Evolutionary conservation across 1,284 basidiomycete species (phyloP).

Genomic region (Malassezia psittaci): DNA sequence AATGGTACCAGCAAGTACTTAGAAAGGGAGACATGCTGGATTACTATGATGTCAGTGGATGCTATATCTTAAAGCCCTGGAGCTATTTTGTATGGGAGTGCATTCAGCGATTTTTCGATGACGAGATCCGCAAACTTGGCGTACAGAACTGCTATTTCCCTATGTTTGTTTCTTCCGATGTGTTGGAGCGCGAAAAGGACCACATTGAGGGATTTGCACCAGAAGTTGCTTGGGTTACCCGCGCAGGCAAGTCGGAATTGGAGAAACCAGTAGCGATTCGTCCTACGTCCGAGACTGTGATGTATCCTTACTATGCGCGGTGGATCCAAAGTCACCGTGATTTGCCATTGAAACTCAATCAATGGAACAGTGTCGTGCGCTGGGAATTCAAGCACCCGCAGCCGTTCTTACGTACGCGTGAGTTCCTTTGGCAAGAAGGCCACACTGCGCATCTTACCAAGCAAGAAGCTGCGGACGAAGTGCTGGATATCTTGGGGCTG

Average conservation of each 20-base stretch:
- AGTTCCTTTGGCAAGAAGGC: constrained; percentile 99
- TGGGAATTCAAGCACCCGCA: constrained; percentile 99
- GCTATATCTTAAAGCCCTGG: constrained; percentile 96
- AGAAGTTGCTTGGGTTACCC: constrained; percentile 98
- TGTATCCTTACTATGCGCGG: constrained; percentile 94
- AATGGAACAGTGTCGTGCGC: constrained; percentile 97
- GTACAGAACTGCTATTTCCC: constrained; percentile 98
- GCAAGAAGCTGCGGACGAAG: constrained; percentile 79
- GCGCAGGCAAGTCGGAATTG: constrained; percentile 81
- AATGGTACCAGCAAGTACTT: constrained; percentile 61
- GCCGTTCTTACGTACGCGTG: constrained; percentile 95
- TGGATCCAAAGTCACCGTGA: constrained; percentile 98
- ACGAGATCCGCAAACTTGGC: constrained; percentile 77
- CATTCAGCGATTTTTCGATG: constrained; percentile 58
- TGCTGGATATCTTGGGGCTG: constrained; percentile 84
- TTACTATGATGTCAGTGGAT: constrained; percentile 96
- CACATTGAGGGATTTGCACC: constrained; percentile 99
- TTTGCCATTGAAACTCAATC: constrained; percentile 90
- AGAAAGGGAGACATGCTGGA: constrained; percentile 98
- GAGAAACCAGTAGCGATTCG: constrained; percentile 97
- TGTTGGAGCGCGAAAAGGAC: constrained; percentile 92
- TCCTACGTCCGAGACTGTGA: constrained; percentile 93
- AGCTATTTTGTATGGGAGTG: constrained; percentile 94
- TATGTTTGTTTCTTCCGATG: constrained; percentile 89
- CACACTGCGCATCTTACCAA: constrained; percentile 90